Evolutionary conservation across 2,329 filamentous ascomycete species (phyloP), one percentile per base, ranked within the genome.

Genomic region (Cryphonectria carpinicola): DNA sequence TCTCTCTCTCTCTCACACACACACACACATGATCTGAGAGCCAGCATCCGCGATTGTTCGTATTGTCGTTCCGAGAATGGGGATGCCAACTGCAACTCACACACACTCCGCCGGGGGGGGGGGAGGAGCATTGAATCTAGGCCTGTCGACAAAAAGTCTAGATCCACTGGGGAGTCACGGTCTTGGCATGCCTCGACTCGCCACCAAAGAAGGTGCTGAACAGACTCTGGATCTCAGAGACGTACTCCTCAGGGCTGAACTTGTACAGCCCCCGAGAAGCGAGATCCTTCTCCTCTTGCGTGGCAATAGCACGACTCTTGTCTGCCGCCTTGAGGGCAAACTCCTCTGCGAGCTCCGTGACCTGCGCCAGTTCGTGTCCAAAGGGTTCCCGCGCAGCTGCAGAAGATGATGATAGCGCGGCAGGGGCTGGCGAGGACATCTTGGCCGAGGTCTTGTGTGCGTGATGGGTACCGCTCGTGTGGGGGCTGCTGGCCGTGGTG

Each of bases 311-410:
- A 71, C 87, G 79, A 73, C 86, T 78, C 25, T 75, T 82, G 52
- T 89, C 86, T 11, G 63, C 66, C 22, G 66, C 64, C 73, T 87
- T 86, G 41, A 89, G 85, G 58, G 90, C 89, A 75, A 94, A 95
- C 81, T 98, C 95, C 82, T 98, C 96, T 0, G 92, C 95, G 22
- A 98, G 88, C 81, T 98, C 96, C 67, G 94, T 94, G 35, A 98
- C 93, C 81, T 98, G 92, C 70, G 93, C 94, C 67, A 98, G 85
- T 81, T 99, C 96, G 66, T 92, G 90, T 67, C 93, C 93, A 77
- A 98, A 98, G 0, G 95, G 95, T 76, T 80, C 46, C 78, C 73
- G 64, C 71, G 77, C 69, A 70, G 75, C 65, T 70, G 75, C 62
- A 76, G 68, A 78, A 71, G 66, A 58, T 19, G 66, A 63, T 13